Conservation (phyloP, 2,329 filamentous ascomycete genomes). For the Graphilbum fragrans region DNA sequence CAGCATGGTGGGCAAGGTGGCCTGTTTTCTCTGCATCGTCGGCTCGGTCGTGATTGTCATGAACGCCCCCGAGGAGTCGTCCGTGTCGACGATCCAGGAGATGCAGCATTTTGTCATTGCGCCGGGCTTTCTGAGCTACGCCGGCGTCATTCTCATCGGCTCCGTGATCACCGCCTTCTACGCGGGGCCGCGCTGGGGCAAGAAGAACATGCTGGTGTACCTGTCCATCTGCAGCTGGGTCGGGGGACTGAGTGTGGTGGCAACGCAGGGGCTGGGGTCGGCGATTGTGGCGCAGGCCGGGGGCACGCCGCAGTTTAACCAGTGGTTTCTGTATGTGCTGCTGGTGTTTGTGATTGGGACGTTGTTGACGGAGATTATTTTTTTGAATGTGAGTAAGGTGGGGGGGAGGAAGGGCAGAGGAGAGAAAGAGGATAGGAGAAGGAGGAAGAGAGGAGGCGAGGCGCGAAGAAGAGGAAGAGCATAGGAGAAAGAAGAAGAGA, state of each 20-base stretch:
- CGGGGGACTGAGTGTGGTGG: conserved; percentile 86
- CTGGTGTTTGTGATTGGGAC: conserved; percentile 86
- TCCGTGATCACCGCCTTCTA: conserved; percentile 63
- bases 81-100: conserved; percentile 77
- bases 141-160: conserved; percentile 69
- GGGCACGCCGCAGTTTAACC: conserved; percentile 80
- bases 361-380: conserved; percentile 86
- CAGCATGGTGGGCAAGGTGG: conserved; percentile 91
- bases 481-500: no score
- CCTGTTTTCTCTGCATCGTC: conserved; percentile 89
- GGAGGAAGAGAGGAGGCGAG: no score
- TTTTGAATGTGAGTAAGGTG: conserved; percentile 65
- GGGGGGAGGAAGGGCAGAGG: not conserved
- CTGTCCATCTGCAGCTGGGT: conserved; percentile 92
- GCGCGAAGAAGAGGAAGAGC: no score
- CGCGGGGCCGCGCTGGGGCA: conserved; percentile 78
- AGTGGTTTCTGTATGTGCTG: conserved; percentile 93
- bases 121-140: conserved; percentile 76
- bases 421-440: not conserved
- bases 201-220: conserved; percentile 96
- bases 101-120: conserved; percentile 82
- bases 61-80: conserved; percentile 79
- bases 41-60: conserved; percentile 89
- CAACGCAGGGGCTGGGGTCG: conserved; percentile 83
- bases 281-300: conserved; percentile 79